Conservation (phyloP, 768 basidiomycete genomes). For the Tephrocybe sp. region DNA sequence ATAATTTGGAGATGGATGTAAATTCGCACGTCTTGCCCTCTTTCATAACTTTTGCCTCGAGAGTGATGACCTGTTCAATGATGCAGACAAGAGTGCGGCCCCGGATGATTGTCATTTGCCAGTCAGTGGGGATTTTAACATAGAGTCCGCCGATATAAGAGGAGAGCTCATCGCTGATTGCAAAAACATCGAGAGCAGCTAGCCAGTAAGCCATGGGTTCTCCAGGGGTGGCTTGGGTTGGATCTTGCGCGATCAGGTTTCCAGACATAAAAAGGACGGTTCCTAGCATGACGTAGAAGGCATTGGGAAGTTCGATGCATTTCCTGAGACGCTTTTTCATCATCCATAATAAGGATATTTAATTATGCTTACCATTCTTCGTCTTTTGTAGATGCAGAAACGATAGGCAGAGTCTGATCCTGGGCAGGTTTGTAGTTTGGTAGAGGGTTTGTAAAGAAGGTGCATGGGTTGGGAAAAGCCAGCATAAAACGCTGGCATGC, state of each 20-base stretch:
- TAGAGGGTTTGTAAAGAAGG: slow-evolving; percentile 37
- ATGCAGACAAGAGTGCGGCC: slow-evolving; percentile 64
- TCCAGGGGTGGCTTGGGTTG: slow-evolving; percentile 48
- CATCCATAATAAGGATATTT: slow-evolving; percentile 3
- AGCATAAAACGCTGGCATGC: slow-evolving; percentile 64
- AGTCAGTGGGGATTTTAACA: slow-evolving; percentile 48
- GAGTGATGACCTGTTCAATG: slow-evolving; percentile 49
- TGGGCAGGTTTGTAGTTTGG: slow-evolving; percentile 12
- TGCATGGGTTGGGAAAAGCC: slow-evolving; percentile 55
- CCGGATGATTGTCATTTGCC: slow-evolving; percentile 69
- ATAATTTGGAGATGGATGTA: slow-evolving; percentile 17
- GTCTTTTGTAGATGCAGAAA: slow-evolving; percentile 2
- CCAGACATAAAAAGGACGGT: slow-evolving; percentile 66
- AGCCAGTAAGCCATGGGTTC: slow-evolving; percentile 69
- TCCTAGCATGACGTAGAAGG: slow-evolving; percentile 67
- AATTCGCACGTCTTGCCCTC: not conserved
- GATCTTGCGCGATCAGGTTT: slow-evolving; percentile 54
- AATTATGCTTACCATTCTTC: slow-evolving; percentile 17
- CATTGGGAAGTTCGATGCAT: slow-evolving; percentile 54
- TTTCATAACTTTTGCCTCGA: slow-evolving; percentile 19
- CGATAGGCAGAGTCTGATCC: not conserved
- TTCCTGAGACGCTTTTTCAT: slow-evolving; percentile 25
- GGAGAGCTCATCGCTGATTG: slow-evolving; percentile 64
- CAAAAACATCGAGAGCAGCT: slow-evolving; percentile 70
- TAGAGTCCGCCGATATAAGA: slow-evolving; percentile 36